Percentiles rank a stretch among this genome's conserved stretches.
Conservation (phyloP, 345 rosid species). For the Laguncularia racemosa region DNA sequence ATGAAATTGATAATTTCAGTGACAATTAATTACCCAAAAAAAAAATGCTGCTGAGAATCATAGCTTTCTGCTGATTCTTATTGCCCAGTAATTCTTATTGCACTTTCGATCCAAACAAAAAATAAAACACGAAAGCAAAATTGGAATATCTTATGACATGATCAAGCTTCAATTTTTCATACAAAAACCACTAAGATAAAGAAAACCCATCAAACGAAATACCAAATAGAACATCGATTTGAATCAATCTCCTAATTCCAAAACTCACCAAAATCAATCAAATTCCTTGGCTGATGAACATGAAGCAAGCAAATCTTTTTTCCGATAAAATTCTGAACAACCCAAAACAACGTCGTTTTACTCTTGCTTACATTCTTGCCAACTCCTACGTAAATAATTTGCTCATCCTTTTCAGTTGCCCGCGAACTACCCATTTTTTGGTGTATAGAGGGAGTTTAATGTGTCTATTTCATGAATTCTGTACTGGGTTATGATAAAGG, state of each 20-base stretch:
- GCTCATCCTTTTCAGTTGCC: constrained; percentile 26
- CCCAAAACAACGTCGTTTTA: constrained; percentile 60
- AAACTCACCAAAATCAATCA: constrained; percentile 49
- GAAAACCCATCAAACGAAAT: no score
- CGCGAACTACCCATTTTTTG: constrained; percentile 26
- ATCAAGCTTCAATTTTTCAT: no score
- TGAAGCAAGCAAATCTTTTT: constrained; percentile 74
- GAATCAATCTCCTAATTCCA: constrained; percentile 1
- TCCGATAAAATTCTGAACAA: constrained; percentile 47
- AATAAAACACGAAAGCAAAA: background rate
- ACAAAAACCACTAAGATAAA: no score
- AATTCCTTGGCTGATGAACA: constrained; percentile 46
- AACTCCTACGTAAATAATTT: constrained; percentile 73
- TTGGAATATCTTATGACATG: no score
- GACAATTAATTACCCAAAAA: no score
- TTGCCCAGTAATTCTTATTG: background rate
- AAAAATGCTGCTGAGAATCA: no score
- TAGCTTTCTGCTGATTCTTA: background rate
- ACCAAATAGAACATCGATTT: background rate
- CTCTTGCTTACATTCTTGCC: constrained; percentile 56
- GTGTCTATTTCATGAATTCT: no score
- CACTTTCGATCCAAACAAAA: background rate
- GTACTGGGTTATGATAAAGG: no score
- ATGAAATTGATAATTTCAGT: no score
- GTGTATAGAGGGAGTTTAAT: background rate